Base-by-base conservation (phyloP, 371 early-diverging fungal genomes). In the Actinomucor elegans region DNA sequence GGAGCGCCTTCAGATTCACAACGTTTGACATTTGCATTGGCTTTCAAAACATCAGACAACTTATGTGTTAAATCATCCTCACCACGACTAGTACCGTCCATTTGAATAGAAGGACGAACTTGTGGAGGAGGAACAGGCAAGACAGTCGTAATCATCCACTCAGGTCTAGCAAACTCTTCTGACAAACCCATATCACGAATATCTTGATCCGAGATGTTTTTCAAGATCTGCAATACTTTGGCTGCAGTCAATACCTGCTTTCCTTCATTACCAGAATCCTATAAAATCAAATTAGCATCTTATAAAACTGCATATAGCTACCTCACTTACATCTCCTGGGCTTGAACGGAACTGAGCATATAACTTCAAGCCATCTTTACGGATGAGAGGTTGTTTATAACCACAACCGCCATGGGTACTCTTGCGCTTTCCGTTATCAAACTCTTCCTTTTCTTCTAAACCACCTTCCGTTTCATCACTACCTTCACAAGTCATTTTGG, bases 31-130 rank as follows among this genome's bases (percentile, higher is more conserved):
- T 88, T 87, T 15, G 86, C 90, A 71, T 99, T 99, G 17, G 99
- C 92, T 78, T 99, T 99, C 45, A 99, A 74, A 40, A 99, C 95
- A 73, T 98, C 98, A 57, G 90, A 90, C 31, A 99, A 79, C 64
- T 91, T 94, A 71, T 96, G 92, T 5, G 99, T 99, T 65, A 99
- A 86, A 86, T 99, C 99, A 71, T 99, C 99, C 80, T 99, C 98
- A 59, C 90, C 86, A 41, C 93, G 79, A 52, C 94, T 86, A 1
- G 89, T 85, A 43, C 98, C 99, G 43, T 98, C 98, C 90, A 97
- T 90, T 57, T 88, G 85, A 71, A 99, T 95, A 60, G 97, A 94
- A n/a, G 99, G 99, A 35, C 99, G 91, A 14, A 99, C 99, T 31
- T 96, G 85, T 64, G 98, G 97, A 7, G 99, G 99, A 21, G 99